These are phyloP conservation scores for Luzula sylvatica DNA, from an alignment of 176 grass and related monocot species.

Conservation along the genomic window DNA sequence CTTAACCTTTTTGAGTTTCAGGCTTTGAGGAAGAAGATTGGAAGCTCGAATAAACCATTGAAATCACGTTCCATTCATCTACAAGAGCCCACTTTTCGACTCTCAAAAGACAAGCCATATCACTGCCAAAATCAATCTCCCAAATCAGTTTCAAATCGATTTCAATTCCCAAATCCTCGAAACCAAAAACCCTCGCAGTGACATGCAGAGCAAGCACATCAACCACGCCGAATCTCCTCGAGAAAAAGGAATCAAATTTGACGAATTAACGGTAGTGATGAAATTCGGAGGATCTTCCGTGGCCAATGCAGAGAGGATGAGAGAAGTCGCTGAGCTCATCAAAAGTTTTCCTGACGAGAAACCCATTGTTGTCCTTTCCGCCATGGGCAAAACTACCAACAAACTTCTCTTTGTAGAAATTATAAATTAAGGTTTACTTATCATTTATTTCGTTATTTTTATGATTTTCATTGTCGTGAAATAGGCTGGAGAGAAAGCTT, in stretches of 20 bases:
- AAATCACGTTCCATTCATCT: background rate
- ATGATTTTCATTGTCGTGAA: too few species aligned
- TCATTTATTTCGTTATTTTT: too few species aligned
- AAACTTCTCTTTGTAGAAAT: conserved; percentile 53
- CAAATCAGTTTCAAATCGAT: background rate
- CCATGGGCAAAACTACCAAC: conserved; percentile 96
- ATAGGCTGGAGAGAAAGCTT: conserved; percentile 89
- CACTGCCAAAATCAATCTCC: conserved; percentile 1
- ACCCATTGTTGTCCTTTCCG: conserved; percentile 82
- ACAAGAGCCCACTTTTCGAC: background rate
- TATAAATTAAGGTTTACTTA: too few species aligned
- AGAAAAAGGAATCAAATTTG: background rate
- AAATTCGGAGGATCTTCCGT: conserved; percentile 94
- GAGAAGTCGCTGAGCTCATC: conserved; percentile 67
- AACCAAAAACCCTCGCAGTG: background rate
- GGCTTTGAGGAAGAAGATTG: background rate
- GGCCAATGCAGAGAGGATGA: conserved; percentile 59
- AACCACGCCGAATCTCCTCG: background rate
- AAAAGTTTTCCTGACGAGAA: conserved; percentile 69
- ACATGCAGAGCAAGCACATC: conserved; percentile 6
- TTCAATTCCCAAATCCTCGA: background rate
- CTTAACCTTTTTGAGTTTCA: background rate
- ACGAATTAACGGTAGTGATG: conserved; percentile 69
- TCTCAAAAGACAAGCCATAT: background rate
- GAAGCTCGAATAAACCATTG: background rate